Evolutionary conservation across 805 yeast genomes (phyloP), one percentile per base, ranked within the genome.

Genomic region (Kuraishia capsulata): DNA sequence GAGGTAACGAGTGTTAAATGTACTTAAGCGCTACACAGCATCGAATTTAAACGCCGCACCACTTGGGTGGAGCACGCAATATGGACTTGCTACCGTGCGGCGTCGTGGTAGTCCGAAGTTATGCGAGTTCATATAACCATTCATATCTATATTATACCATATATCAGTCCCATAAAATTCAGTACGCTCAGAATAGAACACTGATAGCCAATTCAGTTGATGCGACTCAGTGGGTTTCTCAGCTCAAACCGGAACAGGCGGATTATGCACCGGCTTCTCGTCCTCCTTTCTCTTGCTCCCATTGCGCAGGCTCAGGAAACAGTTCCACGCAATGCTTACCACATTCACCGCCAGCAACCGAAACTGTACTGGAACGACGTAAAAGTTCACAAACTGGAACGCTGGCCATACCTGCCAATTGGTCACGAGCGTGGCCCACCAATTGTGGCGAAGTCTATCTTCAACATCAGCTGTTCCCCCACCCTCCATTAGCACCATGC

Each of bases 351-450:
- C 65, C 34, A 84, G 50, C 34, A 89, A 57, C 29, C 95, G 70
- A 48, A 72, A 74, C 33, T 78, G 78, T 5, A 78, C 71, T 0
- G 97, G 97, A 2, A 87, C 71, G 5, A 84, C 50, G 34, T 78
- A 69, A 52, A 90, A 86, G 59, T 90, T 92, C 44, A 80, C 45
- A 39, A 78, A 51, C 59, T 92, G 97, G 44, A 92, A 83, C 0
- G 75, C 58, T 0, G 97, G 97, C 98, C 97, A 92, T 10, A 90
- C 81, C 37, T 67, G 52, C 89, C 95, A 87, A 56, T 88, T 89
- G 14, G 83, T 68, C 25, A 65, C 54, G 31, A 89, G 58, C 0
- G 96, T 88, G 3, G 71, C 67, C 78, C 77, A 61, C 74, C 76
- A 76, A 42, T 78, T 75, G 13, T 64, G 59, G 2, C 58, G 35